Conservation (phyloP, 2,329 filamentous ascomycete species). For the Neofusicoccum ribis region DNA sequence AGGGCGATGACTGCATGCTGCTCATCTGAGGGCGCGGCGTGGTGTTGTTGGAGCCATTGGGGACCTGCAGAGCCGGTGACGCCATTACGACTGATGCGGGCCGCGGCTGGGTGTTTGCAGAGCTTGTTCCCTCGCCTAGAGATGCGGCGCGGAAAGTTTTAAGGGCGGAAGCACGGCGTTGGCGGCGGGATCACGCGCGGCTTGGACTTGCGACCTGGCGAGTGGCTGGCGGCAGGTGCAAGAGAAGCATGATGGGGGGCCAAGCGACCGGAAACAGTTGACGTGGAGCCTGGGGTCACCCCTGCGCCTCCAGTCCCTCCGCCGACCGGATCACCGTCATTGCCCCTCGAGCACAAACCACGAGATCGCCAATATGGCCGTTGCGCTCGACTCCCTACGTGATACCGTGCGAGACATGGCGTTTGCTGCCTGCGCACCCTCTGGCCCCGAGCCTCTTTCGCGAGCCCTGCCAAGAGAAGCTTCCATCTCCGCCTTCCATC, state of each 20-base stretch:
- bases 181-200: conserved; percentile 17
- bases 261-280: conserved; percentile 17
- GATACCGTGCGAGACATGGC: neutral
- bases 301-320: conserved; percentile 2
- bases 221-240: conserved; percentile 12
- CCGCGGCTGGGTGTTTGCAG: neutral
- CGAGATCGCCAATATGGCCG: conserved; percentile 7
- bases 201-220: neutral
- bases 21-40: conserved; percentile 12
- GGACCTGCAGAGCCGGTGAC: conserved; percentile 18
- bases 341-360: conserved; percentile 14
- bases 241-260: conserved; percentile 13
- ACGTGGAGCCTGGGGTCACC: conserved; percentile 16
- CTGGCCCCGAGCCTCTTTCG: neutral
- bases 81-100: conserved; percentile 16
- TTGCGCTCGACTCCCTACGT: neutral
- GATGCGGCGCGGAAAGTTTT: conserved; percentile 10
- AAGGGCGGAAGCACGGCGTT: conserved; percentile 7
- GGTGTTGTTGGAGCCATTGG: conserved; percentile 19
- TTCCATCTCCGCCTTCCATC: too few species aligned
- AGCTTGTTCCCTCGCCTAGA: conserved; percentile 8
- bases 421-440: neutral
- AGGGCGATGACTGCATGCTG: conserved; percentile 41
- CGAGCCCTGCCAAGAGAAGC: neutral
- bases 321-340: conserved; percentile 8